phyloP scores from a whole-genome alignment of 768 basidiomycete genomes.

The Lactarius hengduanensis region DNA sequence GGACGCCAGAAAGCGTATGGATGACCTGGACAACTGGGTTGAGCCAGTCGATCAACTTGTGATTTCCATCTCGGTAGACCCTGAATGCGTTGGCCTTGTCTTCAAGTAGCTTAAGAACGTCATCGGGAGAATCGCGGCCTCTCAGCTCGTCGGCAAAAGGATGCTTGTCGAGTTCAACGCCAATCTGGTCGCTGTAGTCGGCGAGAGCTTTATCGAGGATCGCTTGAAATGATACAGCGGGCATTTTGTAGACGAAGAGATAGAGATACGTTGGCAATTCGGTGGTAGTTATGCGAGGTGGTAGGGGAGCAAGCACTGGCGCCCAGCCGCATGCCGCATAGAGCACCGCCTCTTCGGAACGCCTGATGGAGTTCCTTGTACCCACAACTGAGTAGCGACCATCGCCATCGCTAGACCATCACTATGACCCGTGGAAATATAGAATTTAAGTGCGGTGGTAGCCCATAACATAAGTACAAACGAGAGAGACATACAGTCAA shows the following conservation, averaged over 20 bases:
- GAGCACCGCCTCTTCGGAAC: no score
- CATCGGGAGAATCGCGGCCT: neutral
- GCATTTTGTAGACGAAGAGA: neutral
- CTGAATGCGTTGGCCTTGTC: neutral
- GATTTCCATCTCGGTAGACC: neutral
- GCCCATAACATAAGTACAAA: constrained; percentile 7
- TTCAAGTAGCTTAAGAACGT: neutral
- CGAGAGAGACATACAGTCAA: neutral
- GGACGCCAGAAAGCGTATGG: neutral
- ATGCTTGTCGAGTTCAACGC: constrained; percentile 1
- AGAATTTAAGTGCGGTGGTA: constrained; percentile 5
- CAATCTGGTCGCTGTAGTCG: neutral
- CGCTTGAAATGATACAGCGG: neutral
- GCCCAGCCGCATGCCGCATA: neutral
- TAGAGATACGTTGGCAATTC: neutral
- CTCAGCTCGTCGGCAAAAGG: neutral
- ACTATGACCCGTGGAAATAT: neutral
- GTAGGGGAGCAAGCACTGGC: neutral
- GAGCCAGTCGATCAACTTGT: neutral
- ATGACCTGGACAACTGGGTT: neutral
- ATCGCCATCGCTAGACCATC: neutral
- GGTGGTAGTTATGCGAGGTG: neutral
- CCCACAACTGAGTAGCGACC: no score
- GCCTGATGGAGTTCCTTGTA: no score
- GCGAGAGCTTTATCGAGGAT: constrained; percentile 4